A percentile compares a stretch with the other conserved stretches of the same genome.
These are phyloP conservation scores for Waitea zeae DNA, from an alignment of 1,284 basidiomycete species.

Conservation along the genomic window DNA sequence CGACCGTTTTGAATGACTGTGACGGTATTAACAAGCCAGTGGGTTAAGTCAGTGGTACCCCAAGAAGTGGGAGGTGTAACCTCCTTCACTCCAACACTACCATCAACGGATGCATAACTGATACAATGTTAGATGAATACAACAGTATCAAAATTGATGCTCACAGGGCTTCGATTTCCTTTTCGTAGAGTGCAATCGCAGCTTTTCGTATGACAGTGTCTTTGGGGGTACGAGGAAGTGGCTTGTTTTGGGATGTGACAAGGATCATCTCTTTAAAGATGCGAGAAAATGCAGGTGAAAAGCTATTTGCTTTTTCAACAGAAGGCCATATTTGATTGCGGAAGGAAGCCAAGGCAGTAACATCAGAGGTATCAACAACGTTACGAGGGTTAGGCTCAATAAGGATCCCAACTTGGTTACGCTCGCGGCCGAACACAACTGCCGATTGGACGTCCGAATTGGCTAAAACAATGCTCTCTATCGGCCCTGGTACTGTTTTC, in stretches of 20 bases:
- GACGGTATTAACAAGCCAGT: conserved; percentile 15
- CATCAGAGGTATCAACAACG: conserved; percentile 13
- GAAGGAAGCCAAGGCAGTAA: conserved; percentile 13
- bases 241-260: conserved; percentile 4
- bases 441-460: conserved; percentile 5
- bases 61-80: conserved; percentile 8
- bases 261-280: conserved; percentile 9
- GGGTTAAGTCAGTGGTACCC: conserved; percentile 9
- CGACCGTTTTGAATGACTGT: no score
- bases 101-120: no score
- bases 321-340: conserved; percentile 18
- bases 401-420: conserved; percentile 20
- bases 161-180: conserved; percentile 6
- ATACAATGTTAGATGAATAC: no score
- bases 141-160: neutral
- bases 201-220: conserved; percentile 6
- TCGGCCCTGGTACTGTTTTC: conserved; percentile 14
- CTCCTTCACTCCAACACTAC: no score
- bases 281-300: conserved; percentile 9
- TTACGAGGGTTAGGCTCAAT: conserved; percentile 15
- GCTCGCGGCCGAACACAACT: conserved; percentile 22
- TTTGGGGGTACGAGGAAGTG: conserved; percentile 4
- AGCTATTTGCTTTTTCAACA: conserved; percentile 8
- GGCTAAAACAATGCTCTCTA: conserved; percentile 10
- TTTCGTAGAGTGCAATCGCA: conserved; percentile 4